Conservation (phyloP, 2,329 filamentous ascomycete species). For the Macroventuria anomochaeta region DNA sequence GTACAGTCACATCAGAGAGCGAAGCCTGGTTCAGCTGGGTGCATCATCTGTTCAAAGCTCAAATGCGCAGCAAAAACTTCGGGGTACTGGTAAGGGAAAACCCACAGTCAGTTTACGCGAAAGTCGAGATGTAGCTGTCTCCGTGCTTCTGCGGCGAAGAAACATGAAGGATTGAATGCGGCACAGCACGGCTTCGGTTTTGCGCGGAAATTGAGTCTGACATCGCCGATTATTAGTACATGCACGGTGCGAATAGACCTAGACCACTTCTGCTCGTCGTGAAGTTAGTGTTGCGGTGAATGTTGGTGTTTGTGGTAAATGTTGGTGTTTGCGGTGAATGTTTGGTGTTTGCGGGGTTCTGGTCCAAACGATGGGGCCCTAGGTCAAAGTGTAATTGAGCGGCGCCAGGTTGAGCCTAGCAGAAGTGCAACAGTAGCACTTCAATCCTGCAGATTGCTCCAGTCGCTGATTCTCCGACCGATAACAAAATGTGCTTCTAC, state of each 20-base stretch:
- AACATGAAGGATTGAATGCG: constrained; percentile 1
- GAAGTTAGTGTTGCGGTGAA: neutral
- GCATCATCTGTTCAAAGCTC: neutral
- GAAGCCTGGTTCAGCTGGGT: neutral
- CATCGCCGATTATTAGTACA: neutral
- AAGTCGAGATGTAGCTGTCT: neutral
- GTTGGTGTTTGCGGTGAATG: no score
- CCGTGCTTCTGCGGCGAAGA: constrained; percentile 8
- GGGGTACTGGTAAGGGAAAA: no score
- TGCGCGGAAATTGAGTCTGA: constrained; percentile 3
- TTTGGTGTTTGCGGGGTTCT: neutral
- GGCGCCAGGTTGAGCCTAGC: neutral
- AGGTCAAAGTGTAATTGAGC: neutral
- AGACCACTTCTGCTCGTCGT: no score
- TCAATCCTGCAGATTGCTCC: no score
- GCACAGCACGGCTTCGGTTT: constrained; percentile 1
- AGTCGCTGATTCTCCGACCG: no score
- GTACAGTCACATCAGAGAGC: neutral
- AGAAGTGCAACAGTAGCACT: neutral
- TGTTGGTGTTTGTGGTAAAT: no score
- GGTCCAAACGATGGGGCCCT: neutral
- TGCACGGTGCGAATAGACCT: neutral
- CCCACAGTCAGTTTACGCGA: constrained; percentile 2
- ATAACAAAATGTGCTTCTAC: neutral
- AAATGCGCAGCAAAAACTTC: neutral